Conservation (phyloP, 306 rosid species). For the Erythrophleum fordii region DNA sequence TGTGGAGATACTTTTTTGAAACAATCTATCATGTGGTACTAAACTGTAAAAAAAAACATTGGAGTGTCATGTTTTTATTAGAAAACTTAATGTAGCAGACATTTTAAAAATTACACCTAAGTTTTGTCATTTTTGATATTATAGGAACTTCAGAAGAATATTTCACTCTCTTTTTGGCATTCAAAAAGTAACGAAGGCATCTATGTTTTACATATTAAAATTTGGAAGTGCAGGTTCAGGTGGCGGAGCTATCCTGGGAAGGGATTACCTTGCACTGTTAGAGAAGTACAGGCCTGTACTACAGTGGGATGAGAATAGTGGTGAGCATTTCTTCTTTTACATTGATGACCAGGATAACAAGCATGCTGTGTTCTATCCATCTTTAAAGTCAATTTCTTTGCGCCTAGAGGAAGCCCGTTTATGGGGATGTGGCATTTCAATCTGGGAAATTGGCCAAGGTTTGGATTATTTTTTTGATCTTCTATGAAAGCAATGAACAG, state of each 20-base stretch:
- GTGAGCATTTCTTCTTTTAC: constrained; percentile 81
- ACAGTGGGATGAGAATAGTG: constrained; percentile 85
- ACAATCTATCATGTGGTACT: background rate
- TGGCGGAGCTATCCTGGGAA: constrained; percentile 81
- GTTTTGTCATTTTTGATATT: background rate
- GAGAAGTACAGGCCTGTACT: constrained; percentile 75
- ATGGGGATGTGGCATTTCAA: constrained; percentile 90
- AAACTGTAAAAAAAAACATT: background rate
- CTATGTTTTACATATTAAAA: constrained; percentile 20
- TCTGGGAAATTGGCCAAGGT: constrained; percentile 99
- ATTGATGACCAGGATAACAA: constrained; percentile 50
- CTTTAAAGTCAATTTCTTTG: constrained; percentile 75
- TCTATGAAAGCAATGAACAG: constrained; percentile 39
- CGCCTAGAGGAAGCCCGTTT: constrained; percentile 84
- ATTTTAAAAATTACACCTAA: background rate
- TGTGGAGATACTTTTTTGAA: background rate
- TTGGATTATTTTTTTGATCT: constrained; percentile 90
- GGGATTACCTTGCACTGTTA: constrained; percentile 77
- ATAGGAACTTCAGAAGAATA: background rate
- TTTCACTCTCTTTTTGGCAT: constrained; percentile 10
- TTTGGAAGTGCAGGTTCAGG: constrained; percentile 54
- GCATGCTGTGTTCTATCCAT: constrained; percentile 90
- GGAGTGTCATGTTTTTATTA: background rate
- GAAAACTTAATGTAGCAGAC: background rate
- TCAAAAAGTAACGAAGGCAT: background rate